Base-by-base conservation (phyloP, 805 yeast genomes). In the Wickerhamia fluorescens region DNA sequence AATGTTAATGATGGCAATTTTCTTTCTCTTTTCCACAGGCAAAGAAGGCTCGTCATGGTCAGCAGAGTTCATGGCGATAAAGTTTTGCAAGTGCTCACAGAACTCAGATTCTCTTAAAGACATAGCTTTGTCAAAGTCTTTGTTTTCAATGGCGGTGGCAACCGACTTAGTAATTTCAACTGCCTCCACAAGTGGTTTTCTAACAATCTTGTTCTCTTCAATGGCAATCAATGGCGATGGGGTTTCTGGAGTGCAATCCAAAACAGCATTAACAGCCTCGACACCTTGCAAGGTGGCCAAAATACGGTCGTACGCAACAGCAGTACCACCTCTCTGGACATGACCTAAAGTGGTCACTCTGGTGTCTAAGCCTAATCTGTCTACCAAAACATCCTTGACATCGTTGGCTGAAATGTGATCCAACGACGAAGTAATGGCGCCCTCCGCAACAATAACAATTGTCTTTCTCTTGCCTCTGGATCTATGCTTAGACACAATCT, bases 301-400 rank as follows among this genome's bases (percentile, higher is more conserved):
- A 51, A 81, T 58, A 52, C 98, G 75, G 56, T 92, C 98, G 46
- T 71, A 85, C 2, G 97, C 96, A 31, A 88, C 96, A 14, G 98
- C 96, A 25, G 95, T 75, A 58, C 98, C 98, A 64, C 98, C 98
- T 61, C 98, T 76, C 68, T 92, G 98, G 31, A 92, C 96, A 56
- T 92, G 98, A 31, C 98, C 98, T 45, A 92, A 68, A 8, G 94
- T 85, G 23, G 98, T 92, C 46, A 89, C 79, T 56, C 97, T 77
- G 4, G 97, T 89, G 54, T 92, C 98, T 32, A 92, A 71, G 8
- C 95, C 95, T 38, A 92, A 63, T 12, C 35, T 36, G 32, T 78
- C 78, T 26, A 83, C 84, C 35, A 92, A 67, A 11, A 80, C 92
- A 29, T 85, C 75, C 58, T 81, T 79, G 35, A 92, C 97, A 38